Conservation (phyloP, 2,329 filamentous ascomycete species). For the Fusarium pilosicola region DNA sequence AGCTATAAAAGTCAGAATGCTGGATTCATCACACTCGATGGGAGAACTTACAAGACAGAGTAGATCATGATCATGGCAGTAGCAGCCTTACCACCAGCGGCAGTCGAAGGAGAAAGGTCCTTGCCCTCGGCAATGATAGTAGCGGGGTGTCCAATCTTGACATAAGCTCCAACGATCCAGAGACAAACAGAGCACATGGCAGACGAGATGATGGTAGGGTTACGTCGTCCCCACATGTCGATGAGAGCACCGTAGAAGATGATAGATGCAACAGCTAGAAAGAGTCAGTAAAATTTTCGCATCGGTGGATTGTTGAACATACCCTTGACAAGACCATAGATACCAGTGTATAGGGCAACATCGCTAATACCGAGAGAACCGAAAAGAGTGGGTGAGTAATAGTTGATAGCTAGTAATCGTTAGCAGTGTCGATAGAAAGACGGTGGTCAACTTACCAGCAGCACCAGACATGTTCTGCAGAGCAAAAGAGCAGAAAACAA, state of each 20-base stretch:
- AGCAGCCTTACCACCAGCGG: constrained; percentile 61
- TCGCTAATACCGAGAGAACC: constrained; percentile 57
- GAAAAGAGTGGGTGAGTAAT: constrained; percentile 56
- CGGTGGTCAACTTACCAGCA: constrained; percentile 40
- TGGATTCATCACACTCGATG: rapidly evolving
- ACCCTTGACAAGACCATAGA: constrained; percentile 59
- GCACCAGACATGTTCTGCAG: constrained; percentile 55
- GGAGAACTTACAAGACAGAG: constrained; percentile 58
- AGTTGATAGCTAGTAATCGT: constrained; percentile 51
- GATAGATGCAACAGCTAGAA: constrained; percentile 50
- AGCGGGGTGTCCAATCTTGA: constrained; percentile 61
- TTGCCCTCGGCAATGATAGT: constrained; percentile 55
- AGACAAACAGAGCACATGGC: constrained; percentile 59
- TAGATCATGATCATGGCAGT: constrained; percentile 67
- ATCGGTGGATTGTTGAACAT: neutral
- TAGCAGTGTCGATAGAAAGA: neutral
- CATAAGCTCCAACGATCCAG: constrained; percentile 64
- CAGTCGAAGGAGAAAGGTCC: constrained; percentile 53
- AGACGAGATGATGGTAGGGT: constrained; percentile 59
- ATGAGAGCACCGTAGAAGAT: constrained; percentile 55
- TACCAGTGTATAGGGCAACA: constrained; percentile 59
- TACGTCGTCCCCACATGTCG: constrained; percentile 53
- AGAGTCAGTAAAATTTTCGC: neutral
- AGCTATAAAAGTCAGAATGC: constrained; percentile 41
- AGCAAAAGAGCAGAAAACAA: constrained; percentile 52